Conservation (phyloP, 1,284 basidiomycete genomes). For the Gomphus sp. region DNA sequence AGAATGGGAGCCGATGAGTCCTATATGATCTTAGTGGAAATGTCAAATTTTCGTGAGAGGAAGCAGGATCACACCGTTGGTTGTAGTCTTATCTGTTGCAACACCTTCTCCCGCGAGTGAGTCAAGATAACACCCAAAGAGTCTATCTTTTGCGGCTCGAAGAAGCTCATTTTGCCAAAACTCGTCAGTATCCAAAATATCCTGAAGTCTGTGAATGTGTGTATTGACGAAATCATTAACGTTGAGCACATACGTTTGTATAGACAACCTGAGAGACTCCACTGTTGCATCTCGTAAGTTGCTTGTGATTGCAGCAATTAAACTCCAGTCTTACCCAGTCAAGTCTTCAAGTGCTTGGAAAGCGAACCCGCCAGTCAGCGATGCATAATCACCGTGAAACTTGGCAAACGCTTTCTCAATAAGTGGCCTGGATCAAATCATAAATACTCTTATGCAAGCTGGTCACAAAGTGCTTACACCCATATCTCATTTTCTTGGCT, state of each 20-base stretch:
- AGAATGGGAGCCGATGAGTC: slow-evolving; percentile 24
- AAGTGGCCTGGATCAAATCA: slow-evolving; percentile 23
- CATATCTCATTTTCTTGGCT: slow-evolving; percentile 38
- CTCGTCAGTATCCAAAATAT: slow-evolving; percentile 19
- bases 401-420: slow-evolving; percentile 51
- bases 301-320: background rate
- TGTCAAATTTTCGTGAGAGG: background rate
- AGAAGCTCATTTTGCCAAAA: slow-evolving; percentile 20
- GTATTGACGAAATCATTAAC: slow-evolving; percentile 32
- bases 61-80: slow-evolving; percentile 7
- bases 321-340: slow-evolving; percentile 29
- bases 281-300: slow-evolving; percentile 17
- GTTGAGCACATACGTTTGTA: slow-evolving; percentile 22
- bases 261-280: slow-evolving; percentile 34
- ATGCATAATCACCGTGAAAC: slow-evolving; percentile 37
- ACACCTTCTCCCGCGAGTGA: slow-evolving; percentile 3
- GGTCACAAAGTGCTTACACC: slow-evolving; percentile 22
- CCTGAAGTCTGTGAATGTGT: slow-evolving; percentile 21
- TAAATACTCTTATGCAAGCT: background rate
- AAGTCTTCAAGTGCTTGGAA: slow-evolving; percentile 41
- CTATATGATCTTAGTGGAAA: background rate
- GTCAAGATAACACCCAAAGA: slow-evolving; percentile 30
- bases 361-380: slow-evolving; percentile 30
- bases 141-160: slow-evolving; percentile 32
- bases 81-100: slow-evolving; percentile 2